phyloP scores from a whole-genome alignment of 352 stramenopile genomes.

The Globisporangium nunn region DNA sequence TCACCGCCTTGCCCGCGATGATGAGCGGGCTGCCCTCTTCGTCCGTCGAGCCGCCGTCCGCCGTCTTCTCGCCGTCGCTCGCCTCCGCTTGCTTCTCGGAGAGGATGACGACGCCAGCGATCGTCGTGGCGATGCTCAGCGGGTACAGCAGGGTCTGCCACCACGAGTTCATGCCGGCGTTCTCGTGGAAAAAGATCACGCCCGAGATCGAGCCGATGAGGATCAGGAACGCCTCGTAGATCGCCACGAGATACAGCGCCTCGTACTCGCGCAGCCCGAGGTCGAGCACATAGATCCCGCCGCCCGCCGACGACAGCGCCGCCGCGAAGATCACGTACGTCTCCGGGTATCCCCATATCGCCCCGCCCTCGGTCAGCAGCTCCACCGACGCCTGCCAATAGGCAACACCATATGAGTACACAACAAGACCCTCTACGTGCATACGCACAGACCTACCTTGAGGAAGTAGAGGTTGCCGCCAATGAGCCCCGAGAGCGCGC shows the following conservation, averaged over 20 bases:
- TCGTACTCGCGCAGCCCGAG: conserved; percentile 77
- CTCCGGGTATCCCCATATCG: conserved; percentile 51
- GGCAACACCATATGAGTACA: too few relatives aligned
- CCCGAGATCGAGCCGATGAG: conserved; percentile 79
- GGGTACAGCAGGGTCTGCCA: conserved; percentile 77
- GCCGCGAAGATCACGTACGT: conserved; percentile 70
- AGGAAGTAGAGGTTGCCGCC: conserved; percentile 86
- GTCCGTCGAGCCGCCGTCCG: conserved; percentile 26
- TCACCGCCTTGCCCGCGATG: conserved; percentile 22
- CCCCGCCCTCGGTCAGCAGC: conserved; percentile 63
- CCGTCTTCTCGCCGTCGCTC: conserved; percentile 29
- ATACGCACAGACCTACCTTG: conserved; percentile 37
- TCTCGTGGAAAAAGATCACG: conserved; percentile 87
- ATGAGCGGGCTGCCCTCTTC: conserved; percentile 45
- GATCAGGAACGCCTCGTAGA: conserved; percentile 83
- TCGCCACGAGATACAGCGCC: conserved; percentile 79
- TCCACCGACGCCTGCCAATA: conserved; percentile 62
- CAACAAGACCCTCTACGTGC: too few relatives aligned
- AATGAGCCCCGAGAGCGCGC: conserved; percentile 68
- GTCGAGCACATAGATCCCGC: conserved; percentile 78
- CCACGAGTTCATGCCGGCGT: conserved; percentile 71
- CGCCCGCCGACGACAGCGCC: conserved; percentile 57
- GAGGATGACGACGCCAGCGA: conserved; percentile 72
- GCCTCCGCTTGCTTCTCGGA: conserved; percentile 74
- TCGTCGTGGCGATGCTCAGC: conserved; percentile 67